Evolutionary conservation across 345 rosid species (phyloP), one percentile per base, ranked within the genome.

Genomic region (Eucalyptus tenuipes): DNA sequence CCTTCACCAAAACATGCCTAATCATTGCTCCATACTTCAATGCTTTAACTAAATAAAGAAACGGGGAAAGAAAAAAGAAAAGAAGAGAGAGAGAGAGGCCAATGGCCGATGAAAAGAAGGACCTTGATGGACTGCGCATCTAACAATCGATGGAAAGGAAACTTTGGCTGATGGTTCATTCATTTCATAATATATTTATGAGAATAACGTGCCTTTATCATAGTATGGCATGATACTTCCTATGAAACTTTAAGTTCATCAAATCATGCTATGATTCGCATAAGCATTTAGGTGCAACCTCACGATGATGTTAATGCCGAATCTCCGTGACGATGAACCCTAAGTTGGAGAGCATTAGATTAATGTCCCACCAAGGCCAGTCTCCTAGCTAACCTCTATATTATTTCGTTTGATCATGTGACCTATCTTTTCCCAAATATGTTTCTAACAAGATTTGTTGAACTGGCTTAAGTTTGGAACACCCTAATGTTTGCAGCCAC

Each of bases 1-100:
- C 91, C 81, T 88, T 92, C 92, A 81, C 89, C 87, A 89, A 85
- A 86, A 75, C 71, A 47, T 55, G 49, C 88, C 85, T 87, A 86
- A 90, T 90, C 79, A 85, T 88, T 85, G 85, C 86, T 52, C 15
- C 57, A 88, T 61, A 71, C 42, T 82, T 88, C 59, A 71, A 27
- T 48, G 50, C 31, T 49, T 31, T 40, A 33, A 45, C 86, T 29
- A 37, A 47, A 90, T 29, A 66, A 79, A 33, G 85, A 84, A 47
- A 85, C 49, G 45, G 47, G 75, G 82, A 86, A 24, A 37, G n/a
- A 8, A 71, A 79, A 88, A 75, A 37, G 5, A 18, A 33, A 71
- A 71, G 33, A 75, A 15, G 4, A 45, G 31, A 49, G 49, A 48
- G n/a, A 49, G 47, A 27, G 33, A 47, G 55, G 33, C 81, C 75